Base-by-base conservation (phyloP, 2,329 filamentous ascomycete species). In the Phialophora expanda region DNA sequence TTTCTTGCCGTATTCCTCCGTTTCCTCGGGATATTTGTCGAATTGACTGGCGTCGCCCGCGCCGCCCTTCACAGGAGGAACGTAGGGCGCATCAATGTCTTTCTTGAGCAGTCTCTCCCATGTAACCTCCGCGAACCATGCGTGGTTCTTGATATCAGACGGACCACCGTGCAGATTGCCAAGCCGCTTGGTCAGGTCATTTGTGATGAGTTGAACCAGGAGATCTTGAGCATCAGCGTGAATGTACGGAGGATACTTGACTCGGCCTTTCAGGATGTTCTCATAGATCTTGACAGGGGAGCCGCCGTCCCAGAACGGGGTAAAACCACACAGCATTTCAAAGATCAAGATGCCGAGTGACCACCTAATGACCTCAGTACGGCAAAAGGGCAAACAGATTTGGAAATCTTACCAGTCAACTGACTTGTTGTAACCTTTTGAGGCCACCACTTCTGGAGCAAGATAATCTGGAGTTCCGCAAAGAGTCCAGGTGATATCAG, bases 231-330 rank as follows among this genome's bases (percentile, higher is more conserved):
- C 95, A 76, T 98, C 95, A 1, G 90, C 89, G 76, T 98, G 92
- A 74, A 99, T 91, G 78, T 98, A 99, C 5, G 91, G 90, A 61
- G 95, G 95, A 77, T 98, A 99, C 81, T 97, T 98, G 79, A 99
- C 91, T 74, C 91, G 90, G 66, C 94, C 95, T 75, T 93, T 93
- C 70, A 99, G 86, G 75, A 99, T 99, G 78, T 99, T 99, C 82
- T 99, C 95, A 81, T 99, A 99, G 75, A 99, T 99, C 81, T 97
- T 97, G 87, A 99, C 96, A 2, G 95, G 94, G 53, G 92, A 97
- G 62, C 94, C 95, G 74, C 91, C 92, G 78, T 99, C 95, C 94
- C 95, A 99, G 83, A 99, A 99, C 4, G 95, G 95, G 4, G 95
- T 99, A 80, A 97, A 99, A 30, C 95, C 95, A 77, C 95, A 98